Percentiles rank a stretch among this genome's conserved stretches.
phyloP scores from a whole-genome alignment of 2,329 filamentous ascomycete species.

The Calonectria hongkongensis region DNA sequence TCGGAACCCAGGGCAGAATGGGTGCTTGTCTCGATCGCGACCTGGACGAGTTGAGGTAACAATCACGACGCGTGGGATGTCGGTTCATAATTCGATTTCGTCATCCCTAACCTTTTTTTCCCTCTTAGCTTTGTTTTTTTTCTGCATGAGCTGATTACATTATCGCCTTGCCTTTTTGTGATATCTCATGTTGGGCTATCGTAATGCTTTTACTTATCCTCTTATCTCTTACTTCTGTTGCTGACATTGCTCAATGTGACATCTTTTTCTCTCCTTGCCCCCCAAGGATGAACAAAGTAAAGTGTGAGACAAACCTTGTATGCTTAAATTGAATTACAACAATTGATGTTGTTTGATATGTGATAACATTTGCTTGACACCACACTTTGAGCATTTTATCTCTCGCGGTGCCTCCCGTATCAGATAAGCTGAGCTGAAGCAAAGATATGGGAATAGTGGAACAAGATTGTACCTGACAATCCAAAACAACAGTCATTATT shows the following conservation, averaged over 20 bases:
- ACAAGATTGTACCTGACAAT: background rate
- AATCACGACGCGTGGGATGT: slow-evolving; percentile 5
- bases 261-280: background rate
- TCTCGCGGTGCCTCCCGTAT: background rate
- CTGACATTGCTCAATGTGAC: slow-evolving; percentile 19
- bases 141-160: background rate
- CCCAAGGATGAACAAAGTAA: background rate
- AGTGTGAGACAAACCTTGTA: too few species aligned
- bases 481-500: background rate
- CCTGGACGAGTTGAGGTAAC: background rate
- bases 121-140: background rate
- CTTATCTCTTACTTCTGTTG: slow-evolving; percentile 3
- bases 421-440: background rate
- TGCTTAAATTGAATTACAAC: slow-evolving; percentile 4
- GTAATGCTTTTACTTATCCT: slow-evolving; percentile 13
- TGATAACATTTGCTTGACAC: background rate
- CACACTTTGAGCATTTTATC: background rate
- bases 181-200: slow-evolving; percentile 1
- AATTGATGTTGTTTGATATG: background rate
- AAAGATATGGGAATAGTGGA: background rate
- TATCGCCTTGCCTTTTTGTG: background rate
- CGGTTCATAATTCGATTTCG: background rate
- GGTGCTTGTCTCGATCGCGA: slow-evolving; percentile 1
- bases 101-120: background rate
- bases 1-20: background rate